A percentile compares a stretch with the other conserved stretches of the same genome.
phyloP scores from a whole-genome alignment of 208 protist species.

The Angomonas deanei region DNA sequence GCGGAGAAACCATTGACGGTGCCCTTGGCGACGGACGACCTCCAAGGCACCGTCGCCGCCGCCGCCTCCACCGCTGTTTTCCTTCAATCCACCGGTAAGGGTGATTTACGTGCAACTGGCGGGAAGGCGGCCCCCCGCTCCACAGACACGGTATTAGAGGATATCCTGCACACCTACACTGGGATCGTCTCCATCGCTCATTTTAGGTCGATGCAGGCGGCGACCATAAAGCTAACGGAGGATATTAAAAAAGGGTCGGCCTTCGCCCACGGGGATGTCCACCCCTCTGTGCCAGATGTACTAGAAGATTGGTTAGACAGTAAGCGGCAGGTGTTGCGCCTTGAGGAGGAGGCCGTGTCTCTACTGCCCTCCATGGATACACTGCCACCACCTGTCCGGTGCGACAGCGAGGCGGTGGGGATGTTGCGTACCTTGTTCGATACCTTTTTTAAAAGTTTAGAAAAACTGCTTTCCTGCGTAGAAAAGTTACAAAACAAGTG shows the following conservation, averaged over 20 bases:
- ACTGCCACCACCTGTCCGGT: slow-evolving; percentile 28
- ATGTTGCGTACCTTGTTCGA: slow-evolving; percentile 28
- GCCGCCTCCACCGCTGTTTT: neutral
- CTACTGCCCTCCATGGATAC: slow-evolving; percentile 35
- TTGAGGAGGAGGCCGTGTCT: neutral
- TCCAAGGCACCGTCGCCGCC: neutral
- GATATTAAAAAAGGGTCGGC: slow-evolving; percentile 34
- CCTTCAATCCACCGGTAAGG: neutral
- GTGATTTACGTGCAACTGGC: no score
- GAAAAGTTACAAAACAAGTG: slow-evolving; percentile 25
- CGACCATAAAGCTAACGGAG: slow-evolving; percentile 25
- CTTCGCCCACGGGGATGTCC: slow-evolving; percentile 41
- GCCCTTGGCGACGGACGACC: slow-evolving; percentile 1
- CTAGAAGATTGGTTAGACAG: slow-evolving; percentile 27
- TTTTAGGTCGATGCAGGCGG: slow-evolving; percentile 39
- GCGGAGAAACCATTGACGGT: neutral
- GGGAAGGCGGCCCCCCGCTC: neutral
- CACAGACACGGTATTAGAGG: slow-evolving; percentile 36
- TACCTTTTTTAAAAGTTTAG: slow-evolving; percentile 18
- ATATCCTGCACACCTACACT: slow-evolving; percentile 60
- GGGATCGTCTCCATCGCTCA: slow-evolving; percentile 29
- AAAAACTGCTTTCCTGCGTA: slow-evolving; percentile 24
- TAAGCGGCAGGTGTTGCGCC: slow-evolving; percentile 5
- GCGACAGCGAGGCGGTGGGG: slow-evolving; percentile 23
- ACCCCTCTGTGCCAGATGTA: slow-evolving; percentile 28